Conservation (phyloP, 108 stramenopile species). For the Conticribra weissflogii region DNA sequence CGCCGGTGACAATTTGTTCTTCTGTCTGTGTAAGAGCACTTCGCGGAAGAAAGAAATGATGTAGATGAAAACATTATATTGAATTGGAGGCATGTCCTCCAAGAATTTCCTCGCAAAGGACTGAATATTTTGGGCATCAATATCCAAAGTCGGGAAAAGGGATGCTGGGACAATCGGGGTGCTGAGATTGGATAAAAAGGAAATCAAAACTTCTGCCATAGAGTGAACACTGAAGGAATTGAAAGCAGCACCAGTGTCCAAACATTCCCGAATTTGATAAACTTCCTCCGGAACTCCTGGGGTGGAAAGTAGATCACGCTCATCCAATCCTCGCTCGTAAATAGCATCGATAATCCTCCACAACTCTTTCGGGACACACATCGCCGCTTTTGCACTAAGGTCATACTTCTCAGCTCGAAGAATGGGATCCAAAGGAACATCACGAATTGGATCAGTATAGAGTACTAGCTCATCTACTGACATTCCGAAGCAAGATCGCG, state of each 20-base stretch:
- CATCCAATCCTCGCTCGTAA: constrained; percentile 79
- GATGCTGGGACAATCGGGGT: constrained; percentile 83
- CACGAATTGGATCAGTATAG: constrained; percentile 88
- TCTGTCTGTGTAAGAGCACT: constrained; percentile 69
- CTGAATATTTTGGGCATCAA: constrained; percentile 86
- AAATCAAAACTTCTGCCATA: constrained; percentile 78
- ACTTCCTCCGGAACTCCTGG: constrained; percentile 83
- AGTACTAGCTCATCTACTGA: constrained; percentile 87
- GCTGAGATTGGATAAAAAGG: constrained; percentile 80
- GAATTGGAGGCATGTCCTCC: constrained; percentile 90
- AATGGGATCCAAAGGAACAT: constrained; percentile 83
- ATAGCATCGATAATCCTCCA: constrained; percentile 97
- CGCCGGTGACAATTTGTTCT: constrained; percentile 73
- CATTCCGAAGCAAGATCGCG: constrained; percentile 94
- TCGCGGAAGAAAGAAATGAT: constrained; percentile 95
- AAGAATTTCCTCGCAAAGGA: constrained; percentile 78
- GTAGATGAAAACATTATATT: constrained; percentile 98
- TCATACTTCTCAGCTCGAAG: constrained; percentile 73
- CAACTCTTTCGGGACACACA: constrained; percentile 95
- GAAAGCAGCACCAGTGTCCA: constrained; percentile 86
- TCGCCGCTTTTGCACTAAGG: constrained; percentile 61
- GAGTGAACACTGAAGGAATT: constrained; percentile 73
- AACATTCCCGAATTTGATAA: constrained; percentile 80
- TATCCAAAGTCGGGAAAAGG: constrained; percentile 82
- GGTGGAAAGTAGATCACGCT: constrained; percentile 83